These are phyloP conservation scores for Solanum sejunctum DNA, from an alignment of 257 asterid genomes.

Conservation along the genomic window DNA sequence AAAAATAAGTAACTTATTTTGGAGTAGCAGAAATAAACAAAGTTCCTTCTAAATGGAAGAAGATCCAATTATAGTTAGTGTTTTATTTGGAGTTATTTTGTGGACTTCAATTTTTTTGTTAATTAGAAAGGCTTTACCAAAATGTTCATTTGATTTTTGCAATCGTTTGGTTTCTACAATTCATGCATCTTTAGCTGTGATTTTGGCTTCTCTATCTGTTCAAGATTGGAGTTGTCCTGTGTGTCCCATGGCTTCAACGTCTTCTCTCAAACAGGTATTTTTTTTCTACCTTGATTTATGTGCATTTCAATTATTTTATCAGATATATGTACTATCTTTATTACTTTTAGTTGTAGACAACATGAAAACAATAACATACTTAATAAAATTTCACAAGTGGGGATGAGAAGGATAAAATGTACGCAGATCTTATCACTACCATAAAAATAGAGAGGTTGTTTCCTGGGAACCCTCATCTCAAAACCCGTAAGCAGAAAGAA, in stretches of 20 bases:
- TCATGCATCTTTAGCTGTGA: conserved; percentile 39
- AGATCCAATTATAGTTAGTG: conserved; percentile 17
- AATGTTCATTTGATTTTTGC: conserved; percentile 49
- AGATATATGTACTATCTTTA: not conserved
- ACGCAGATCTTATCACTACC: no score
- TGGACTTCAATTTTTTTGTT: conserved; percentile 37
- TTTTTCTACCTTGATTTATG: not conserved
- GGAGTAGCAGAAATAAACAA: not conserved
- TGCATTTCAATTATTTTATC: not conserved
- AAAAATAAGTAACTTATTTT: not conserved
- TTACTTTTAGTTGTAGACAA: not conserved
- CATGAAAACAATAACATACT: no score
- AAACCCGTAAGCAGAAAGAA: no score
- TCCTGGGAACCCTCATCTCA: no score
- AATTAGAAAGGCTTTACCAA: conserved; percentile 12
- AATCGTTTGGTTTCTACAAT: conserved; percentile 46
- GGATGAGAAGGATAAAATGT: no score
- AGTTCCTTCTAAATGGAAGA: conserved; percentile 29
- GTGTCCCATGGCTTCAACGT: conserved; percentile 42
- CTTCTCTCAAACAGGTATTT: conserved; percentile 45
- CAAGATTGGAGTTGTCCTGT: conserved; percentile 56
- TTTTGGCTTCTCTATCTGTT: conserved; percentile 38
- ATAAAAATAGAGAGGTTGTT: no score
- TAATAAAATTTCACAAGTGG: no score
- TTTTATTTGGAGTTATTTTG: conserved; percentile 20